phyloP scores from a whole-genome alignment of 2,329 filamentous ascomycete genomes.

The Herpomyces periplanetae region DNA sequence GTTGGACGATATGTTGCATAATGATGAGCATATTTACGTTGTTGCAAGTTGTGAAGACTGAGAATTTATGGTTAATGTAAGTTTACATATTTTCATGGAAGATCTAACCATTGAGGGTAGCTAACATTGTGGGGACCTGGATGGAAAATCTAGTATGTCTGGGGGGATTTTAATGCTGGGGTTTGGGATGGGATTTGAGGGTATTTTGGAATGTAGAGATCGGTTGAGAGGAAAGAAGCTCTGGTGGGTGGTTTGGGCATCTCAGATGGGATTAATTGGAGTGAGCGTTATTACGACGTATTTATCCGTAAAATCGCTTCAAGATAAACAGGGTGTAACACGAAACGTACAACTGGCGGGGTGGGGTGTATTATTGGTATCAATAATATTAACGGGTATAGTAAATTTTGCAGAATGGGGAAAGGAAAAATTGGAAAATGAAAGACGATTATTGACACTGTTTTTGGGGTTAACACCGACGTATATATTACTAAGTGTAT shows the following conservation, averaged over 20 bases:
- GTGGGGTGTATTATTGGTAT: slow-evolving; percentile 44
- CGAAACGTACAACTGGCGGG: slow-evolving; percentile 55
- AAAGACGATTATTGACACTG: slow-evolving; percentile 44
- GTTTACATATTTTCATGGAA: too few relatives aligned
- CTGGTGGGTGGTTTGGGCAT: slow-evolving; percentile 3
- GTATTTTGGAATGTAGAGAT: slow-evolving; percentile 11
- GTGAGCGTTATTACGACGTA: slow-evolving; percentile 53
- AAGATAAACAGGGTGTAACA: slow-evolving; percentile 48
- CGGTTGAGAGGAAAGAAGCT: slow-evolving; percentile 3
- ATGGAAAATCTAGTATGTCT: too few relatives aligned
- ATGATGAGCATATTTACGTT: slow-evolving; percentile 71
- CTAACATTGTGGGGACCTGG: too few relatives aligned
- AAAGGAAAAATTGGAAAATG: too few relatives aligned
- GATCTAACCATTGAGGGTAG: too few relatives aligned
- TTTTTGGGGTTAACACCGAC: slow-evolving; percentile 73
- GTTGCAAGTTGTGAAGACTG: slow-evolving; percentile 46
- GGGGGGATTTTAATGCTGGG: slow-evolving; percentile 40
- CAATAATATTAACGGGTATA: too few relatives aligned
- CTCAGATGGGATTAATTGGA: slow-evolving; percentile 28
- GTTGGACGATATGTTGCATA: slow-evolving; percentile 36
- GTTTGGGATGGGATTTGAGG: slow-evolving; percentile 25
- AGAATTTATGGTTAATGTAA: slow-evolving; percentile 33
- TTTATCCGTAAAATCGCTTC: slow-evolving; percentile 45
- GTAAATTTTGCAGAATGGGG: too few relatives aligned
- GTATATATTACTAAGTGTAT: slow-evolving; percentile 85